Conservation (phyloP, 139 green algal species). For the Volvox reticuliferus region DNA sequence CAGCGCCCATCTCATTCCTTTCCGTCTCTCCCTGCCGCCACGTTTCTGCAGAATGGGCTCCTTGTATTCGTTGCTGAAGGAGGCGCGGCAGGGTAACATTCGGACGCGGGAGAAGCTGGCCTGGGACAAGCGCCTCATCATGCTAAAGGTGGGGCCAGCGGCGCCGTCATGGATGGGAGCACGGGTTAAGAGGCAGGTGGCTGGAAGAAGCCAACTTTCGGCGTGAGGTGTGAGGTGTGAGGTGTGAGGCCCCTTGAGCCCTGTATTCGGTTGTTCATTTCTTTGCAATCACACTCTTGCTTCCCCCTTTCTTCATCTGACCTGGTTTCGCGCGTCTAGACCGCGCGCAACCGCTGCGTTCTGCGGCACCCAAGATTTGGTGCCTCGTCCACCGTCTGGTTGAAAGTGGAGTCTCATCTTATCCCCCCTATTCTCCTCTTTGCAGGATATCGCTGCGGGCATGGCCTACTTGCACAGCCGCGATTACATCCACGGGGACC, state of each 20-base stretch:
- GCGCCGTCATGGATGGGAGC: neutral
- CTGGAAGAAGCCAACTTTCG: too few species aligned
- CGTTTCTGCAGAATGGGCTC: constrained; percentile 17
- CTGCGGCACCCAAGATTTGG: too few species aligned
- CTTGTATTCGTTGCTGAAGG: constrained; percentile 27
- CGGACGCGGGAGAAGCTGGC: constrained; percentile 29
- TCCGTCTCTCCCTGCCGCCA: neutral
- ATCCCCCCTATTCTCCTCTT: neutral
- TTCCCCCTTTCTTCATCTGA: too few species aligned
- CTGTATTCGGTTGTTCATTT: too few species aligned
- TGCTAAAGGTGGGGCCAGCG: constrained; percentile 25
- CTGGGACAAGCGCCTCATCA: constrained; percentile 41
- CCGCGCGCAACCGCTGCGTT: too few species aligned
- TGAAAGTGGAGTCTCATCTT: too few species aligned
- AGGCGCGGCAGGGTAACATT: constrained; percentile 36
- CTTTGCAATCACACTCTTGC: too few species aligned
- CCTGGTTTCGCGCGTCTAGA: too few species aligned
- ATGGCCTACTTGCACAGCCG: constrained; percentile 84
- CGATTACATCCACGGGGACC: constrained; percentile 63
- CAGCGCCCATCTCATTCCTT: neutral
- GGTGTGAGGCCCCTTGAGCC: too few species aligned
- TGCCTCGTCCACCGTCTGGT: too few species aligned
- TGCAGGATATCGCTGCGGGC: constrained; percentile 66
- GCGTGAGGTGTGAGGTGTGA: too few species aligned
- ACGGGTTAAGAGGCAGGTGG: too few species aligned